Conservation (phyloP, 2,329 filamentous ascomycete species). For the Cercospora sesami region DNA sequence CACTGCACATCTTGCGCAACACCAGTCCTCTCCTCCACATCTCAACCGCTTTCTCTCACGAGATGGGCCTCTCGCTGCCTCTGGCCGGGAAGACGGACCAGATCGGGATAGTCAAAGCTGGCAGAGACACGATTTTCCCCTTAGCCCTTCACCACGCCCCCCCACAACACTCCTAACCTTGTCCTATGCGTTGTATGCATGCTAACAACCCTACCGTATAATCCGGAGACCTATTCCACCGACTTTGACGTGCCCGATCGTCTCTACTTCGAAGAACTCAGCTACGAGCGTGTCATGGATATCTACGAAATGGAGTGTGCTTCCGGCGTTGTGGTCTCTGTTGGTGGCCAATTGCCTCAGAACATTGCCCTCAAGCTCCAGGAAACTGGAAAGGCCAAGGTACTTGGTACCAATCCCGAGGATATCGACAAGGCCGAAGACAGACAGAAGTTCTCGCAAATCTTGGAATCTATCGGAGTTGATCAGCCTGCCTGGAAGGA, state of each 20-base stretch:
- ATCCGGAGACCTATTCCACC: slow-evolving; percentile 58
- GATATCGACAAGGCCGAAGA: slow-evolving; percentile 99
- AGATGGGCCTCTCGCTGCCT: too few species aligned
- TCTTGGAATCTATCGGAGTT: slow-evolving; percentile 92
- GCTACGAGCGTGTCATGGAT: slow-evolving; percentile 97
- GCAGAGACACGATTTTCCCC: too few species aligned
- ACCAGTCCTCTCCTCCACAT: too few species aligned
- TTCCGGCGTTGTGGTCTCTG: slow-evolving; percentile 86
- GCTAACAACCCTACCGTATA: slow-evolving; percentile 42
- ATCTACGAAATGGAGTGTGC: slow-evolving; percentile 82
- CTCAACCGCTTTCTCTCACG: too few species aligned
- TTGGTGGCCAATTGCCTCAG: slow-evolving; percentile 93
- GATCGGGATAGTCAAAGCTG: too few species aligned
- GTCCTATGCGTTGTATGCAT: not conserved
- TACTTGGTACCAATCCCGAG: slow-evolving; percentile 87
- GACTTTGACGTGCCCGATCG: slow-evolving; percentile 89
- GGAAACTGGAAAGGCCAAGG: slow-evolving; percentile 82
- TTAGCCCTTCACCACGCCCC: not conserved
- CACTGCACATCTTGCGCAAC: too few species aligned
- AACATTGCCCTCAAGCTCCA: slow-evolving; percentile 95
- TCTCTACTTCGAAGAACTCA: slow-evolving; percentile 95
- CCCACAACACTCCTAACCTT: not conserved
- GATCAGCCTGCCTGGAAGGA: slow-evolving; percentile 99
- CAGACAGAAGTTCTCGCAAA: slow-evolving; percentile 96
- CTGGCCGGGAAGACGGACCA: too few species aligned